Percentiles rank a stretch among this genome's conserved stretches.
Conservation (phyloP, 441 rosid genomes). For the Eruca vesicaria region DNA sequence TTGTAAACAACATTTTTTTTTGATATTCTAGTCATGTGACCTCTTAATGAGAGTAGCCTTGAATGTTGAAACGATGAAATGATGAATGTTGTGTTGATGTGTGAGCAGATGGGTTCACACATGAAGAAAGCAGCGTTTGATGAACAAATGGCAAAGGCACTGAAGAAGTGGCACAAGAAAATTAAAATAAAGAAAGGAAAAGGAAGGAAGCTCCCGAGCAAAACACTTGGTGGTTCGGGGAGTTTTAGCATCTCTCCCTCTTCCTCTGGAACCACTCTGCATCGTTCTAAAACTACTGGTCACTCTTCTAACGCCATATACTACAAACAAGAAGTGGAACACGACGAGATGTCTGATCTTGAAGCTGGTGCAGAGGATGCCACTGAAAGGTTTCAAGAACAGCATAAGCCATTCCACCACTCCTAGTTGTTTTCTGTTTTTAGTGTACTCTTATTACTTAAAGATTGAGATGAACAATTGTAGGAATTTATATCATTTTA, state of each 20-base stretch:
- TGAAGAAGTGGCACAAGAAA: conserved; percentile 56
- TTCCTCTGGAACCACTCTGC: conserved; percentile 36
- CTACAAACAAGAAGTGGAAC: conserved; percentile 41
- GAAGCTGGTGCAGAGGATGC: conserved; percentile 42
- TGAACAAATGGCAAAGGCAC: conserved; percentile 52
- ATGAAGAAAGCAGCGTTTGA: conserved; percentile 65
- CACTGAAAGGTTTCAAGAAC: conserved; percentile 1
- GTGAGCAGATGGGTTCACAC: conserved; percentile 61
- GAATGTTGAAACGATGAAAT: too few relatives aligned
- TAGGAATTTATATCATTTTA: too few relatives aligned
- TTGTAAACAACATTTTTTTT: neutral
- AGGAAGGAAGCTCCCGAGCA: conserved; percentile 36
- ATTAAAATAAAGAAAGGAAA: conserved; percentile 51
- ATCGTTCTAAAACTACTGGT: conserved; percentile 75
- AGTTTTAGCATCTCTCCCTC: conserved; percentile 36
- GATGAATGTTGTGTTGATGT: neutral
- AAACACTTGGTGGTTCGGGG: conserved; percentile 45
- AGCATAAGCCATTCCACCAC: neutral
- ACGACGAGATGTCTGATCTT: conserved; percentile 50
- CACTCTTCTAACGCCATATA: conserved; percentile 47
- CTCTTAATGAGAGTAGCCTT: neutral
- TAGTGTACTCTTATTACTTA: neutral
- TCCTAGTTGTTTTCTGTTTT: conserved; percentile 7
- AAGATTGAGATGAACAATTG: neutral
- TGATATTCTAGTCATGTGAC: neutral